These are phyloP conservation scores for Pseudopediastrum boryanum DNA, from an alignment of 139 green algal genomes.

Conservation along the genomic window DNA sequence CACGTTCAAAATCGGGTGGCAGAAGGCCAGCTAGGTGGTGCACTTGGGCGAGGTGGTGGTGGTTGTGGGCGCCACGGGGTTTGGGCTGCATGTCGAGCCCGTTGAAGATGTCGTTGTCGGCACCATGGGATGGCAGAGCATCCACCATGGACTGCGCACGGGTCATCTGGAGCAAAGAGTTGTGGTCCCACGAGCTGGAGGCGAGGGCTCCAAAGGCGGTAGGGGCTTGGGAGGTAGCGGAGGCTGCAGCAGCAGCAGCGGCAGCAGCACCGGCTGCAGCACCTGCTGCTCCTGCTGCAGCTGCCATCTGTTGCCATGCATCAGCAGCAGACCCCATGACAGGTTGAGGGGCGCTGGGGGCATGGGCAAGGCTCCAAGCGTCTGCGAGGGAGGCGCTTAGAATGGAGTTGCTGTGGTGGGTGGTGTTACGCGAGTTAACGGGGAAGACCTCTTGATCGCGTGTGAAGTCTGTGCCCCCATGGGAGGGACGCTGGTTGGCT, in stretches of 20 bases:
- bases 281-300: neutral
- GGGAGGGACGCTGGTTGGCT: neutral
- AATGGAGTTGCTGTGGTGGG: neutral
- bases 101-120: neutral
- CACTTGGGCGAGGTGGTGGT: too few species aligned
- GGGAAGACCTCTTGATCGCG: neutral
- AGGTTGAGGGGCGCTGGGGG: neutral
- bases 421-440: neutral
- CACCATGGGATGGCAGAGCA: neutral
- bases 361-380: neutral
- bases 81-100: neutral
- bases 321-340: slow-evolving; percentile 6
- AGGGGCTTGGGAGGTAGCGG: neutral
- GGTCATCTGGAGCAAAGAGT: neutral
- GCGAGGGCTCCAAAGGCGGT: neutral
- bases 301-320: neutral
- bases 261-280: neutral
- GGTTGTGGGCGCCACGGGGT: too few species aligned
- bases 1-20: too few species aligned
- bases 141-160: too few species aligned
- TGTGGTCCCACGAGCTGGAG: neutral
- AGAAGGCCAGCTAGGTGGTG: too few species aligned
- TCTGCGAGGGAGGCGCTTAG: neutral
- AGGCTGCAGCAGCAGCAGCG: neutral
- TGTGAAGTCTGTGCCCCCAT: neutral